Evolutionary conservation across 2,329 filamentous ascomycete species (phyloP).

Genomic region (Scytalidium sp.): DNA sequence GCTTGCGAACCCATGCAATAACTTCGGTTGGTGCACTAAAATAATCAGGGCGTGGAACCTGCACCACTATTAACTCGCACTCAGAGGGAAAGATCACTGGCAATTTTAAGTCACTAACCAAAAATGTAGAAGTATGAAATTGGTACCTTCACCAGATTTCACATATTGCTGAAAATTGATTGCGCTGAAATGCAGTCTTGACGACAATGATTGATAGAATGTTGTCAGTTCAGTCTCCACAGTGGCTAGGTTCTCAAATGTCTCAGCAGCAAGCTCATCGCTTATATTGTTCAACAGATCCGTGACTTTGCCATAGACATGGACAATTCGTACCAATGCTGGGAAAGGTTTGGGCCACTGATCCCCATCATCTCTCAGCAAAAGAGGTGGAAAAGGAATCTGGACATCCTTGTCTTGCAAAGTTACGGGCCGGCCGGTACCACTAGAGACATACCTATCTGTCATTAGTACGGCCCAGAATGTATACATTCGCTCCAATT

Average conservation of each 20-base stretch:
- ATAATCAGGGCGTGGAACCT: constrained; percentile 83
- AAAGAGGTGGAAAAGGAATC: constrained; percentile 60
- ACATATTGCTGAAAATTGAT: constrained; percentile 84
- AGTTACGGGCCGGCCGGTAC: constrained; percentile 80
- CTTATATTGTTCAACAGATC: constrained; percentile 82
- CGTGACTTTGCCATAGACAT: constrained; percentile 80
- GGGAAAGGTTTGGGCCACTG: constrained; percentile 80
- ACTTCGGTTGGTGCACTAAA: constrained; percentile 77
- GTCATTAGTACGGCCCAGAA: constrained; percentile 91
- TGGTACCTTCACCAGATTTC: constrained; percentile 76
- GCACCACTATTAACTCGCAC: constrained; percentile 67
- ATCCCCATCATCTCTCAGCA: constrained; percentile 46
- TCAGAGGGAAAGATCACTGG: constrained; percentile 73
- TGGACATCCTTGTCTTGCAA: constrained; percentile 84
- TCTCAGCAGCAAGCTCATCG: constrained; percentile 69
- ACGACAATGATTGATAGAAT: constrained; percentile 70
- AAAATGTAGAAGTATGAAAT: constrained; percentile 85
- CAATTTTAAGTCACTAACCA: constrained; percentile 55
- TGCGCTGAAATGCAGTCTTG: constrained; percentile 77
- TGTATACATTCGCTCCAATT: constrained; percentile 80
- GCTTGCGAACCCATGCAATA: constrained; percentile 73
- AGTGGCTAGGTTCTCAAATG: constrained; percentile 64
- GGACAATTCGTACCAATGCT: constrained; percentile 76
- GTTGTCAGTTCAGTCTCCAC: constrained; percentile 78
- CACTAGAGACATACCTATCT: constrained; percentile 83